Percentiles rank a stretch among this genome's conserved stretches.
phyloP scores from a whole-genome alignment of 129 eudicot genomes.

The Lonicera japonica region DNA sequence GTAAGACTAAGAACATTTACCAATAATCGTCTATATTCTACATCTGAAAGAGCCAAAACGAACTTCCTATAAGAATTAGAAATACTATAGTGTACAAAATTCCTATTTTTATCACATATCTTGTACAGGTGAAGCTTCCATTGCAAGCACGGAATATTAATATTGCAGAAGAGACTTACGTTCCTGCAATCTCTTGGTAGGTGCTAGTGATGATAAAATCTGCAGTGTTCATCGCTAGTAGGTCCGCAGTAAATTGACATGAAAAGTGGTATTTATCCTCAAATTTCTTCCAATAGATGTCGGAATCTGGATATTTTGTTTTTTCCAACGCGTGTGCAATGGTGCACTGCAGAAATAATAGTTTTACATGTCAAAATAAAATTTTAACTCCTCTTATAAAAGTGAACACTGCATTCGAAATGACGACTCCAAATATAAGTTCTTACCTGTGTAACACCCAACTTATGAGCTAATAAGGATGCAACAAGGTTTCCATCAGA shows the following conservation, averaged over 20 bases:
- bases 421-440: not conserved
- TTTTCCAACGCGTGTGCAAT: conserved; percentile 99
- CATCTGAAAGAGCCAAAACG: too few species aligned
- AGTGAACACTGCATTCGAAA: conserved; percentile 10
- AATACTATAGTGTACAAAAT: too few species aligned
- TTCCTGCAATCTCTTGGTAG: conserved; percentile 98
- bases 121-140: too few species aligned
- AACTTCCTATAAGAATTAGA: too few species aligned
- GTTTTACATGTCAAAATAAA: not conserved
- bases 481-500: conserved; percentile 98
- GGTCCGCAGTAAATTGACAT: conserved; percentile 95
- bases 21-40: too few species aligned
- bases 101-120: too few species aligned
- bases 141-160: too few species aligned
- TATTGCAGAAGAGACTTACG: conserved; percentile 46
- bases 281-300: conserved; percentile 75
- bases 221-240: conserved; percentile 92
- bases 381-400: not conserved
- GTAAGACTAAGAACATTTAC: not conserved
- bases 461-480: conserved; percentile 69
- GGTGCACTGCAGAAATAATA: conserved; percentile 54
- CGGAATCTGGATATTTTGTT: conserved; percentile 97
- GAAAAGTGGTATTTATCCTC: conserved; percentile 98
- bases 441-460: conserved; percentile 91
- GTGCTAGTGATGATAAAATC: conserved; percentile 98